phyloP scores from a whole-genome alignment of 495 filamentous ascomycete species.

The Jackrogersella multiformis region DNA sequence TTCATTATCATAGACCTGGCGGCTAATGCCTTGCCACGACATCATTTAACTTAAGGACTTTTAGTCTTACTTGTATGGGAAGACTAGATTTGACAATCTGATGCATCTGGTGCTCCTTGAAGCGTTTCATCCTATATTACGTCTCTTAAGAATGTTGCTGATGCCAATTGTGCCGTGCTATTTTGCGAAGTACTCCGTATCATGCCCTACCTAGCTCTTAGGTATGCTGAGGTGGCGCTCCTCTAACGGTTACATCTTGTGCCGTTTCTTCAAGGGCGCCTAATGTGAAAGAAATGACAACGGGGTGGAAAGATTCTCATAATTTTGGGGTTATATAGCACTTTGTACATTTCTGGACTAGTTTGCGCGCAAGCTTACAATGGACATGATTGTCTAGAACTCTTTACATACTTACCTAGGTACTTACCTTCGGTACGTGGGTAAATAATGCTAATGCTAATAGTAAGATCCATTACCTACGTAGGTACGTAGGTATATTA shows the following conservation, averaged over 20 bases:
- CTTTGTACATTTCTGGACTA: neutral
- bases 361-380: neutral
- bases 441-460: too few species aligned
- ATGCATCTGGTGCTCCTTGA: conserved; percentile 34
- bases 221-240: conserved; percentile 2
- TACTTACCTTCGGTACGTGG: too few species aligned
- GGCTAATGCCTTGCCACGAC: conserved; percentile 38
- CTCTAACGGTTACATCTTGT: conserved; percentile 5
- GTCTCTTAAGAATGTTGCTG: conserved; percentile 32
- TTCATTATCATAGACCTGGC: conserved; percentile 27
- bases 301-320: conserved; percentile 13
- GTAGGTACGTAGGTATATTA: too few species aligned
- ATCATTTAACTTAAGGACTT: conserved; percentile 19
- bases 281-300: conserved; percentile 23
- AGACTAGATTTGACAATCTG: conserved; percentile 30
- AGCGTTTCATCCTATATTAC: conserved; percentile 38
- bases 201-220: neutral
- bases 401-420: neutral
- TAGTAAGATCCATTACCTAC: too few species aligned
- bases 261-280: conserved; percentile 12
- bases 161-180: conserved; percentile 9
- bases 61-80: conserved; percentile 13
- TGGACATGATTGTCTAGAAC: neutral
- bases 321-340: neutral
- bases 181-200: conserved; percentile 14